phyloP scores from a whole-genome alignment of 2,329 filamentous ascomycete species.

The Fusarium hainanense region DNA sequence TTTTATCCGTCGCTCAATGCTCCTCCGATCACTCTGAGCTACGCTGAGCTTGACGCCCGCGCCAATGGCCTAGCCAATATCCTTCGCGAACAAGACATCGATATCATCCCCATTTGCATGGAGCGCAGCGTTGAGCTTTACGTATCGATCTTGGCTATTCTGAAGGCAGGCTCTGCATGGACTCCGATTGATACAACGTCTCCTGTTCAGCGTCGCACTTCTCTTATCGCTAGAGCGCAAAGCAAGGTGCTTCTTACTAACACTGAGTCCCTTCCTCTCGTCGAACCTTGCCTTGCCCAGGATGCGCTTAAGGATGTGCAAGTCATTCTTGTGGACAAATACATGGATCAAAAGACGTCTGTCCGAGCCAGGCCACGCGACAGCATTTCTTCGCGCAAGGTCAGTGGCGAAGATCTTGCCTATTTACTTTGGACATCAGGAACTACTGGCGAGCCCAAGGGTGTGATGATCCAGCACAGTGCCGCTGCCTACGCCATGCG shows the following conservation, averaged over 20 bases:
- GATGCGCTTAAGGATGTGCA: neutral
- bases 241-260: conserved; percentile 15
- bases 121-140: conserved; percentile 21
- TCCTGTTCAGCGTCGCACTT: conserved; percentile 20
- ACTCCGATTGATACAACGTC: conserved; percentile 26
- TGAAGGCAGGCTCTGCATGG: conserved; percentile 29
- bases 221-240: conserved; percentile 25
- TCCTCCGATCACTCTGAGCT: conserved; percentile 1
- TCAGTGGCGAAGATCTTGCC: conserved; percentile 2
- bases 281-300: conserved; percentile 13
- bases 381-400: neutral
- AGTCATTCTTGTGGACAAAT: conserved; percentile 23
- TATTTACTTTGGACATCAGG: conserved; percentile 29
- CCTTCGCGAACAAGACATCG: conserved; percentile 11
- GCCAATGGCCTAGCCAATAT: conserved; percentile 22
- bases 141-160: conserved; percentile 21
- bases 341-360: neutral
- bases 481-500: conserved; percentile 24
- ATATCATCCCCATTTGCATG: conserved; percentile 20
- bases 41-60: conserved; percentile 18
- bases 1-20: conserved; percentile 11
- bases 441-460: conserved; percentile 24
- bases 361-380: neutral
- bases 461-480: conserved; percentile 28
- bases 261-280: conserved; percentile 3